A percentile compares a stretch with the other conserved stretches of the same genome.
phyloP scores from a whole-genome alignment of 768 basidiomycete species.

The Chalciporus chontae region DNA sequence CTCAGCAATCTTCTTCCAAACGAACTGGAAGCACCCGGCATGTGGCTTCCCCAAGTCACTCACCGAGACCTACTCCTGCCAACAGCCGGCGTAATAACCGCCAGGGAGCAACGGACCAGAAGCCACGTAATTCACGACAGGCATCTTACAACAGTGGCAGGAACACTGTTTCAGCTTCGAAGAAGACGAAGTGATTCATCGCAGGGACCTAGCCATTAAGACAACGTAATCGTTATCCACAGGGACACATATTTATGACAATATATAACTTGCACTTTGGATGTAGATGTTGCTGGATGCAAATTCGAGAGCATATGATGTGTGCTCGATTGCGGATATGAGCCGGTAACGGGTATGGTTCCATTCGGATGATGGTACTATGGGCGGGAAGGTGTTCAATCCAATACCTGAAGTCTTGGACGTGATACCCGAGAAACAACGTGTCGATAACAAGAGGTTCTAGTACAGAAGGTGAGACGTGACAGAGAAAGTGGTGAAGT shows the following conservation, averaged over 20 bases:
- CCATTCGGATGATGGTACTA: neutral
- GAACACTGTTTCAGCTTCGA: slow-evolving; percentile 1
- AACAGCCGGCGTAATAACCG: slow-evolving; percentile 16
- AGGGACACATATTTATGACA: slow-evolving; percentile 20
- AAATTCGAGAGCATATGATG: neutral
- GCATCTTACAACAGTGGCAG: slow-evolving; percentile 13
- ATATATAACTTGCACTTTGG: slow-evolving; percentile 6
- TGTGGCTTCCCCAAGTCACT: slow-evolving; percentile 11
- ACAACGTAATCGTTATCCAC: slow-evolving; percentile 15
- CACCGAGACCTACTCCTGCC: slow-evolving; percentile 14
- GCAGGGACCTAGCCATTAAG: neutral
- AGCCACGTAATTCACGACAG: slow-evolving; percentile 18
- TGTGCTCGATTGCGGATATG: neutral
- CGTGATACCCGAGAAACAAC: neutral
- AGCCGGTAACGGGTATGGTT: neutral
- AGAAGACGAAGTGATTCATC: slow-evolving; percentile 7
- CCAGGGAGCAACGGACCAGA: slow-evolving; percentile 4
- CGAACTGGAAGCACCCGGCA: slow-evolving; percentile 9
- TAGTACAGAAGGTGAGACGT: neutral
- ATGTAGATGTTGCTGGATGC: neutral
- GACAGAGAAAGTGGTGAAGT: neutral
- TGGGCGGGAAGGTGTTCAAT: too few relatives aligned
- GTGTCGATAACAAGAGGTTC: slow-evolving; percentile 3
- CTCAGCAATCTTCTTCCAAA: slow-evolving; percentile 11
- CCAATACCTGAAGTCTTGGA: neutral